phyloP scores from a whole-genome alignment of 805 yeast species.

The Candida lessepsii region DNA sequence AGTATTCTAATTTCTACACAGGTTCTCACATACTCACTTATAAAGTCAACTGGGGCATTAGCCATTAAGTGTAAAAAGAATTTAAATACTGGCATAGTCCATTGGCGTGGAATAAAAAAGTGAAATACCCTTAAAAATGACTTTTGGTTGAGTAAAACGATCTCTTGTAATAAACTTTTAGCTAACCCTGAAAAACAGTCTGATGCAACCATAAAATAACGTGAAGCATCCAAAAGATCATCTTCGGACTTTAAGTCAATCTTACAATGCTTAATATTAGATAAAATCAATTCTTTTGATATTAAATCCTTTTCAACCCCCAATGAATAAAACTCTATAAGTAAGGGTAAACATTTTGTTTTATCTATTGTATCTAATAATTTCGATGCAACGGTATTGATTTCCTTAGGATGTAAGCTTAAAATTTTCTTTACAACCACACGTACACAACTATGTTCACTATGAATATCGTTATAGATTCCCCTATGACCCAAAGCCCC shows the following conservation, averaged over 20 bases:
- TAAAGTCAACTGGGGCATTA: slow-evolving; percentile 31
- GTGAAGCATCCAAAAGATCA: slow-evolving; percentile 23
- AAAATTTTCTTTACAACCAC: background rate
- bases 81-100: slow-evolving; percentile 33
- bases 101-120: slow-evolving; percentile 21
- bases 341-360: slow-evolving; percentile 1
- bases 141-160: slow-evolving; percentile 21
- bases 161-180: slow-evolving; percentile 33
- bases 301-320: background rate
- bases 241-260: slow-evolving; percentile 15
- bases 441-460: too few relatives aligned
- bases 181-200: slow-evolving; percentile 26
- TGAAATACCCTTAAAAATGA: slow-evolving; percentile 24
- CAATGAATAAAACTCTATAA: background rate
- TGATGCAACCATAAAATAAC: slow-evolving; percentile 10
- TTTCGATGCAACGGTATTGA: background rate
- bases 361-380: slow-evolving; percentile 4
- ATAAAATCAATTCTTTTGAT: slow-evolving; percentile 7
- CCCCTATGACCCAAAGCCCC: slow-evolving; percentile 4
- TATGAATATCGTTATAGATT: too few relatives aligned
- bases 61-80: slow-evolving; percentile 33
- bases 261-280: slow-evolving; percentile 14
- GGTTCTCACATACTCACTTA: slow-evolving; percentile 28
- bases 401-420: background rate
- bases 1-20: too few relatives aligned